Evolutionary conservation across 768 basidiomycete species (phyloP), one percentile per base, ranked within the genome.

Genomic region (Boletus subparvulus): DNA sequence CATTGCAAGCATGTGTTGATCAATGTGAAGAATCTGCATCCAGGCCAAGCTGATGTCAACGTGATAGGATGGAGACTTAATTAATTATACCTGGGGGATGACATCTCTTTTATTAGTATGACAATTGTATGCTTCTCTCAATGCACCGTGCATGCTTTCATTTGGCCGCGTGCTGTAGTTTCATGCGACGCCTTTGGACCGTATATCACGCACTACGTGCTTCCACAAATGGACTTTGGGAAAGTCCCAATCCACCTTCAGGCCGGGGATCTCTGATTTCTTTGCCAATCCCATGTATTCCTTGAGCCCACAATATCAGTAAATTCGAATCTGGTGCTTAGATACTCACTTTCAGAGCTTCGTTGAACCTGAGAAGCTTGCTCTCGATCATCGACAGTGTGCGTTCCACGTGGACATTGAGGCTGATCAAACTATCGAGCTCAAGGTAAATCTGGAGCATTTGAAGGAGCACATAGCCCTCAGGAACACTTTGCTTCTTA

Each of bases 131-230:
- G 55, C 61, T 1, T 56, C 61, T 41, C 72, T 73, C 3, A 73
- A 42, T 2, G 67, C 52, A 0, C 67, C 57, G 54, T 77, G 72
- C 28, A 66, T 53, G 2, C 65, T 59, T 47, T 77, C 73, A 51
- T 70, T 73, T 0, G 62, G 65, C 33, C 69, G 66, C 1, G 73
- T 74, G 24, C 69, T 74, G 37, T 66, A 76, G 40, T 74, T 73
- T 0, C 47, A 33, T 0, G 71, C 62, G 0, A 52, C 70, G 16
- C 77, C 77, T 30, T 76, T 76, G 0, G 4, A 11, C 24, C 48
- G 24, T 9, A 78, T 75, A 41, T 76, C 68, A 6, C 56, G 48
- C 26, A 74, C 67, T 0, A 69, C 39, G 53, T 78, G 75, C 4
- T 57, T 47, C 41, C 72, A 69, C 0, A 62, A 58, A 37, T 78